Percentiles rank a stretch among this genome's conserved stretches.
phyloP scores from a whole-genome alignment of 192 early-diverging fungal species.

The Anaeromyces robustus region DNA sequence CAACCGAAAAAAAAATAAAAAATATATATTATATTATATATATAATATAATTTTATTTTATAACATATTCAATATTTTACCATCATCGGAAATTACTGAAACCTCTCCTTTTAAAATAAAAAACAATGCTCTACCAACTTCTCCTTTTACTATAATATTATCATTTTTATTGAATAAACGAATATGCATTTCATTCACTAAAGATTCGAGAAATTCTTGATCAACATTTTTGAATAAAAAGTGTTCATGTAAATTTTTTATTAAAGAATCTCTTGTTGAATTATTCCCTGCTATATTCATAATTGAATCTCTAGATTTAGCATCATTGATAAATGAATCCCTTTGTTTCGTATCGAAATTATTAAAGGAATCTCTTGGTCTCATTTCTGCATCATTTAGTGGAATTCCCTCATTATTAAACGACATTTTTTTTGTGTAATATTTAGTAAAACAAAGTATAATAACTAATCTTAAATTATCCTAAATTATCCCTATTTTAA shows the following conservation, averaged over 20 bases:
- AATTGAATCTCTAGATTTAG: no score
- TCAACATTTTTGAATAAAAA: not conserved
- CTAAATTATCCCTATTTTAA: no score
- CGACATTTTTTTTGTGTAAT: no score
- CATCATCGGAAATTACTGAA: constrained; percentile 37
- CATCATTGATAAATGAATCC: not conserved
- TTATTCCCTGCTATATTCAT: not conserved
- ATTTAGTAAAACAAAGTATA: no score
- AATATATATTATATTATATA: no score
- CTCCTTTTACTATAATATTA: constrained; percentile 34
- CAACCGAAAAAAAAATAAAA: no score
- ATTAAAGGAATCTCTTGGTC: no score
- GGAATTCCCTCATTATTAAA: no score
- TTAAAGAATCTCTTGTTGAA: not conserved
- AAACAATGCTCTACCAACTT: constrained; percentile 39
- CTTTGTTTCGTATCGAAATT: no score
- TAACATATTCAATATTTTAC: constrained; percentile 8
- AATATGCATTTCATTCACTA: constrained; percentile 25
- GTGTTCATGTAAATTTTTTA: not conserved
- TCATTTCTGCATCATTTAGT: no score
- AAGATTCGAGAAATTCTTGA: constrained; percentile 13
- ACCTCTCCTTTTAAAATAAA: constrained; percentile 30
- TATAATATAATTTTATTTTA: not conserved
- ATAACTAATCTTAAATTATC: no score
- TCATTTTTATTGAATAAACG: constrained; percentile 22